Evolutionary conservation across 2,329 filamentous ascomycete species (phyloP).

Genomic region (Arthrobotrys musiformis): DNA sequence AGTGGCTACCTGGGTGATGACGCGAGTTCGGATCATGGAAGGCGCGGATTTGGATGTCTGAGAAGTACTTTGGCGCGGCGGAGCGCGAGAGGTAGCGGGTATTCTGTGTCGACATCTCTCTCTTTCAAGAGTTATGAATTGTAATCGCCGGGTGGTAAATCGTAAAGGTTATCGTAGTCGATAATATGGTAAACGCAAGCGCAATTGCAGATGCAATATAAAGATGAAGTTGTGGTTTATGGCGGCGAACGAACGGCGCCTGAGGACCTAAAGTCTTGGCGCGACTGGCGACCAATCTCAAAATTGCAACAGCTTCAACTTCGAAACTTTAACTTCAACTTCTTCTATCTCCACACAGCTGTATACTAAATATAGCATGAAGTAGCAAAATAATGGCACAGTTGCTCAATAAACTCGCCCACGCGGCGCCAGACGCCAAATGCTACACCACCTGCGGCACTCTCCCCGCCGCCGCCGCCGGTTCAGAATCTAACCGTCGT

Average conservation of each 20-base stretch:
- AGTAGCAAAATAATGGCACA: constrained; percentile 27
- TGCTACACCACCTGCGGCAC: constrained; percentile 43
- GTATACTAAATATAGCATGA: background rate
- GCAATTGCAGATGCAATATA: background rate
- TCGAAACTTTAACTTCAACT: background rate
- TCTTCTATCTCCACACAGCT: background rate
- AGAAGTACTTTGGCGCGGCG: constrained; percentile 51
- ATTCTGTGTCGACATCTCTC: constrained; percentile 50
- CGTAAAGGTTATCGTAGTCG: background rate
- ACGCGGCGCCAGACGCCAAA: constrained; percentile 31
- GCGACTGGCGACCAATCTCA: constrained; percentile 6
- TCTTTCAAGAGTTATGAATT: background rate
- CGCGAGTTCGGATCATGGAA: constrained; percentile 54
- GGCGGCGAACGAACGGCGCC: background rate
- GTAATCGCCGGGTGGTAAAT: background rate
- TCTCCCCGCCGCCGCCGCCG: background rate
- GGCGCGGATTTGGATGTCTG: constrained; percentile 53
- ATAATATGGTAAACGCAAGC: background rate
- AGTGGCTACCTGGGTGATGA: constrained; percentile 51
- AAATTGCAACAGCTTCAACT: constrained; percentile 7
- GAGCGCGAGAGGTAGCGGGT: constrained; percentile 51
- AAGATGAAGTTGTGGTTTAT: background rate
- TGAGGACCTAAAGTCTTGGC: background rate
- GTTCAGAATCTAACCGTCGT: constrained; percentile 2
- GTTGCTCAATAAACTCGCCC: constrained; percentile 40